A percentile compares a stretch with the other conserved stretches of the same genome.
phyloP scores from a whole-genome alignment of 2,329 filamentous ascomycete species.

The Penicillium sp. region DNA sequence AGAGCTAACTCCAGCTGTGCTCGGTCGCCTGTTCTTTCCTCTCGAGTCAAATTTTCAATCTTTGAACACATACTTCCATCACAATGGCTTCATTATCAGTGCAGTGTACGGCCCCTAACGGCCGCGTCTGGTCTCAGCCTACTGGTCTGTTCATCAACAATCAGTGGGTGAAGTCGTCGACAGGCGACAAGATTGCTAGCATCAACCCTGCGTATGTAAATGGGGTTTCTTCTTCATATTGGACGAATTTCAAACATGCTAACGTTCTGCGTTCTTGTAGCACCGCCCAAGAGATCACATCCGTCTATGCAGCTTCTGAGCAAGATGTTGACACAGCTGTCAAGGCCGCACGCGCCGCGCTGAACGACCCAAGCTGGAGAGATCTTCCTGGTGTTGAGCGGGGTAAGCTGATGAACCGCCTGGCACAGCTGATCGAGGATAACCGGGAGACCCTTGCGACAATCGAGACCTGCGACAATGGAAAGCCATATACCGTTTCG shows the following conservation, averaged over 20 bases:
- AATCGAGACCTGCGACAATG: conserved; percentile 76
- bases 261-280: conserved; percentile 5
- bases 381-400: conserved; percentile 56
- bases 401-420: conserved; percentile 67
- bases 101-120: conserved; percentile 45
- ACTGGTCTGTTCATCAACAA: conserved; percentile 52
- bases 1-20: conserved; percentile 19
- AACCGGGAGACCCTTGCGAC: conserved; percentile 63
- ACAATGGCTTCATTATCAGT: conserved; percentile 34
- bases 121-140: conserved; percentile 41
- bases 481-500: conserved; percentile 53
- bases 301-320: conserved; percentile 35
- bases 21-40: conserved; percentile 10
- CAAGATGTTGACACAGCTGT: conserved; percentile 41
- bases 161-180: conserved; percentile 45
- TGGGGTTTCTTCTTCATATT: background rate
- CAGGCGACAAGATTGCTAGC: conserved; percentile 41
- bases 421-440: conserved; percentile 66
- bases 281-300: conserved; percentile 35
- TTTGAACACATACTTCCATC: background rate
- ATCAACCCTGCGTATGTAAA: conserved; percentile 39
- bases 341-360: conserved; percentile 35
- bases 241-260: no score
- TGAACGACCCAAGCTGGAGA: conserved; percentile 35
- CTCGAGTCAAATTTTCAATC: background rate